Conservation (phyloP, 768 basidiomycete genomes). For the Mycena crocata region DNA sequence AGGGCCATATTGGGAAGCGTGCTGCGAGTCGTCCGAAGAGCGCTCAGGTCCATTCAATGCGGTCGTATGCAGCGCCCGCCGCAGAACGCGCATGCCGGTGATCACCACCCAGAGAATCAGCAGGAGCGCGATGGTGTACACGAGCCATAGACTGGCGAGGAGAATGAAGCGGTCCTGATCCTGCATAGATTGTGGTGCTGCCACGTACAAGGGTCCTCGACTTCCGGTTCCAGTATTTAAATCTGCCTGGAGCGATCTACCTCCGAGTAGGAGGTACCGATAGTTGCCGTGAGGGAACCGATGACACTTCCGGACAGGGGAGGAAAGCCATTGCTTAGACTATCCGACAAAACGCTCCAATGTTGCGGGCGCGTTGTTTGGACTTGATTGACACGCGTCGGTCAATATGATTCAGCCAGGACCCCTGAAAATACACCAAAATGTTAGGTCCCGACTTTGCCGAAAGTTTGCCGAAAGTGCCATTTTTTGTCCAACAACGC, state of each 20-base stretch:
- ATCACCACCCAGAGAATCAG: constrained; percentile 6
- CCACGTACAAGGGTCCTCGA: too few relatives aligned
- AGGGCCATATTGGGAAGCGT: constrained; percentile 12
- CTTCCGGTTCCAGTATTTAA: constrained; percentile 13
- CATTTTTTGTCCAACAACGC: too few relatives aligned
- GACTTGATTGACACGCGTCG: too few relatives aligned
- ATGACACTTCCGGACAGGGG: too few relatives aligned
- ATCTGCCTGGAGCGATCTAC: constrained; percentile 3
- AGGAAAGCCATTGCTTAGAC: too few relatives aligned
- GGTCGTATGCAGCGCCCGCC: constrained; percentile 16
- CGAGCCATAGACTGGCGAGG: constrained; percentile 30
- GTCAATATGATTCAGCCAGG: too few relatives aligned
- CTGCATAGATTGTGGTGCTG: background rate
- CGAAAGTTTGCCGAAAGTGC: too few relatives aligned
- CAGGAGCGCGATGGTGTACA: constrained; percentile 25
- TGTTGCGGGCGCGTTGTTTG: too few relatives aligned
- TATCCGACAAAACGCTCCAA: too few relatives aligned
- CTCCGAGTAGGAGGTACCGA: constrained; percentile 27
- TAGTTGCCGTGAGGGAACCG: too few relatives aligned
- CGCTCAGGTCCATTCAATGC: constrained; percentile 7
- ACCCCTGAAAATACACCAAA: too few relatives aligned
- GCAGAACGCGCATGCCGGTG: background rate
- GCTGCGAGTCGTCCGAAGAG: background rate
- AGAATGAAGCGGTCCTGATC: constrained; percentile 23
- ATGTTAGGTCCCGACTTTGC: too few relatives aligned